Evolutionary conservation across 1,284 basidiomycete genomes (phyloP).

Genomic region (Ganoderma lingzhi): DNA sequence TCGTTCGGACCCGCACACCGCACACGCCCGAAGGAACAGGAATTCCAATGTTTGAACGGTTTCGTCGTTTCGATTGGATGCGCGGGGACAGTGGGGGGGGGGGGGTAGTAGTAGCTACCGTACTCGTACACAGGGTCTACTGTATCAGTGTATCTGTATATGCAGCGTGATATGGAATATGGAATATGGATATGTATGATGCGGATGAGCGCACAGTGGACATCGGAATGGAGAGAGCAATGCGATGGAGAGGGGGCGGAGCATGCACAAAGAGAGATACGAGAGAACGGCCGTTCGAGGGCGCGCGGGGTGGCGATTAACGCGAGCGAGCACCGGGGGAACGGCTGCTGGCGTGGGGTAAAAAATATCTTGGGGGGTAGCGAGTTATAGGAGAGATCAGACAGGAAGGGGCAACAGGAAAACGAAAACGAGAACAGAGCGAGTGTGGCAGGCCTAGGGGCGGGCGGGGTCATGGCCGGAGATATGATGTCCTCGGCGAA

Average conservation of each 20-base stretch:
- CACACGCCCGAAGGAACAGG: not conserved
- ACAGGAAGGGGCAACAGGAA: not conserved
- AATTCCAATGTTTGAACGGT: not conserved
- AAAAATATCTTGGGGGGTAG: constrained; percentile 10
- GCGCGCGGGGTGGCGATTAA: not conserved
- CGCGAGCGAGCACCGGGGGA: not conserved
- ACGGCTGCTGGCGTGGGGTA: constrained; percentile 3
- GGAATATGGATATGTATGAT: not conserved
- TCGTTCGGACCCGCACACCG: not conserved
- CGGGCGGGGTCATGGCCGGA: constrained; percentile 4
- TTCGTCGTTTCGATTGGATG: constrained; percentile 5
- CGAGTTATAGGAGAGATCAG: constrained; percentile 1
- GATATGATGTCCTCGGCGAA: not conserved
- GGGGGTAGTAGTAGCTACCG: not conserved
- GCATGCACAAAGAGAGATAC: not conserved
- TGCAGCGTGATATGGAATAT: constrained; percentile 1
- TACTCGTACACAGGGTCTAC: constrained; percentile 4
- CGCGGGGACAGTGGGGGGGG: not conserved
- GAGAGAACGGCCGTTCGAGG: constrained; percentile 4
- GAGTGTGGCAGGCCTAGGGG: constrained; percentile 8
- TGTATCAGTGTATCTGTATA: not conserved
- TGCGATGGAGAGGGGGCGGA: not conserved
- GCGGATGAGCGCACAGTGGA: not conserved
- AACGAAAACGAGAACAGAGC: not conserved
- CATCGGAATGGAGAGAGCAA: not conserved